Evolutionary conservation across 805 yeast species (phyloP), one percentile per base, ranked within the genome.

Genomic region (Middelhovenomyces tepae): DNA sequence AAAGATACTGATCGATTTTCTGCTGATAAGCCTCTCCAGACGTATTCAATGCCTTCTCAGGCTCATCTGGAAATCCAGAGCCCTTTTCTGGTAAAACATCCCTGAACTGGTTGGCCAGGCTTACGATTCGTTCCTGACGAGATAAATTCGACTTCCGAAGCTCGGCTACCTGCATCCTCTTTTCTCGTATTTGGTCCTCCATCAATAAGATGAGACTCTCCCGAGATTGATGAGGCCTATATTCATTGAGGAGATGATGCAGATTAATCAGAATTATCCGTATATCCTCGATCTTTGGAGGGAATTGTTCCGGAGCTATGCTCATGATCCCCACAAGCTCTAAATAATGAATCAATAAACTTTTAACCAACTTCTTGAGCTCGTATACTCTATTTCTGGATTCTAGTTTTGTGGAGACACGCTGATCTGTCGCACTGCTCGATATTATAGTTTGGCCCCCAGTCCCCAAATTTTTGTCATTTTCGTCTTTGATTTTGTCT

Each of bases 211-310:
- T 83, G 43, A 91, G 64, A 31, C 87, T 78, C 49, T 91, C 98
- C 33, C 96, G 67, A 3, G 94, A 80, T 53, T 91, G 98, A 56
- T 91, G 97, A 2, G 96, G 91, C 40, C 98, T 66, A 57, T 91
- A 91, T 33, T 87, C 86, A 54, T 91, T 91, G 38, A 91, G 60
- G 22, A 91, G 61, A 54, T 91, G 97, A 53, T 91, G 96, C 43
- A 91, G 76, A 51, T 91, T 91, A 51, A 89, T 79, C 33, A 91
- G 61, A 7, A 89, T 75, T 5, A 79, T 68, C 42, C 93, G 72
- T 23, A 91, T 73, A 43, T 84, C 75, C 43, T 86, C 94, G 17
- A 86, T 72, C 47, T 84, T 81, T 4, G 58, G 54, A 2, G 69
- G 68, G 42, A 67, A 73, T 38, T 71, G 62, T 15, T 70, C 68